Evolutionary conservation across 148 eudicot genomes (phyloP), one percentile per base, ranked within the genome.

Genomic region (Beta vulgaris): DNA sequence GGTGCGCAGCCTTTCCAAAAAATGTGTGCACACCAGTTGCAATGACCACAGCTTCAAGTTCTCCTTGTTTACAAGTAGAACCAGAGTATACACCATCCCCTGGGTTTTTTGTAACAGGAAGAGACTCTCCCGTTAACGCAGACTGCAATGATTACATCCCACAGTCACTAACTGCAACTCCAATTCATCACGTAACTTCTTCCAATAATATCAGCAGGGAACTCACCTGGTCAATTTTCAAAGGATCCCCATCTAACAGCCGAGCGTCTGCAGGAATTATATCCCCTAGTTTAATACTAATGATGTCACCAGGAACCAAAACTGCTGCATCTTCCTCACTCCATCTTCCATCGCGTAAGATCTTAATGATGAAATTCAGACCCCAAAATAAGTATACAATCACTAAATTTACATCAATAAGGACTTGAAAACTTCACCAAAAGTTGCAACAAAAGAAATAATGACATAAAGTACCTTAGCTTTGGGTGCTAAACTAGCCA

Each of bases 1-100:
- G 98, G 68, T 92, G 97, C 73, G 99, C 99, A 68, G 99, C 99
- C 85, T 92, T 95, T 55, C 99, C 99, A 54, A 95, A 95, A 82
- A 95, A 95, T 61, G 99, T 95, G 79, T 95, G 99, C 42, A 95
- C 99, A 46, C 99, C 99, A 37, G 99, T 95, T 35, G 97, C 99
- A 76, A 95, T 95, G 42, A 95, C 99, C 15, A 95, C 81, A 51
- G 99, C 99, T 80, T 95, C 99, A 60, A 95, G 85, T 72, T 95
- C 99, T 73, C 99, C 99, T 78, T 95, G 99, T 76, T 92, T 95
- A 83, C 99, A 95, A 53, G 99, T 95, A 46, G 99, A 95, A 36
- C 99, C 99, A 26, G 99, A 95, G 81, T 95, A 95, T 26, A 95
- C 88, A 71, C 99, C 96, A 85, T 95, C 98, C 16, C 99, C 97